A percentile compares a stretch with the other conserved stretches of the same genome.
Conservation (phyloP, 1,139 yeast species). For the Kluyveromyces marxianus region DNA sequence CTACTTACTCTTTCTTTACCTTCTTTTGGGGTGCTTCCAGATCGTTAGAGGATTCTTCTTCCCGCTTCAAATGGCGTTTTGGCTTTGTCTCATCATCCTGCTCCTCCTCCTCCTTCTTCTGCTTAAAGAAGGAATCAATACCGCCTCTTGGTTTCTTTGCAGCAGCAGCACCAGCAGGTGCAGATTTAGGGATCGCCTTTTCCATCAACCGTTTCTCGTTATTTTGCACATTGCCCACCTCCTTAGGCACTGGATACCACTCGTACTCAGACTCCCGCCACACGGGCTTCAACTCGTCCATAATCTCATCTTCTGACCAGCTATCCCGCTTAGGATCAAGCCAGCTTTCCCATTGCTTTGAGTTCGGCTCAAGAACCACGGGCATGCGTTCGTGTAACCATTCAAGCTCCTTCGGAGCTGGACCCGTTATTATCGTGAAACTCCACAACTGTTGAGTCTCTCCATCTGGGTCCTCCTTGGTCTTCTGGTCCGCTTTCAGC, state of each 20-base stretch:
- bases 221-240: conserved; percentile 56
- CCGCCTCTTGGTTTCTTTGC: conserved; percentile 27
- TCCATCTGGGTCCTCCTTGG: background rate
- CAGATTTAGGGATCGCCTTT: background rate
- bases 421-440: conserved; percentile 68
- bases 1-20: background rate
- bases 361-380: conserved; percentile 51
- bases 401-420: conserved; percentile 50
- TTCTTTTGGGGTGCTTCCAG: background rate
- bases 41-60: too few species aligned
- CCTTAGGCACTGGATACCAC: conserved; percentile 49
- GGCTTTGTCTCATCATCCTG: too few species aligned
- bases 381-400: conserved; percentile 83
- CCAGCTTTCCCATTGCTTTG: conserved; percentile 56
- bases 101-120: background rate
- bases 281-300: conserved; percentile 34
- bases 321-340: conserved; percentile 35
- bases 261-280: conserved; percentile 38
- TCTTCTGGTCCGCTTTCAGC: background rate
- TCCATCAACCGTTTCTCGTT: conserved; percentile 42
- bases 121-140: conserved; percentile 6
- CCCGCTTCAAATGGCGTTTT: background rate
- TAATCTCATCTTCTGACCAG: conserved; percentile 37
- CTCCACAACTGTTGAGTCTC: conserved; percentile 29
- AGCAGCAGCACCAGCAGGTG: too few species aligned